These are phyloP conservation scores for Alternaria angustiovoidea DNA, from an alignment of 2,329 filamentous ascomycete genomes.

Conservation along the genomic window DNA sequence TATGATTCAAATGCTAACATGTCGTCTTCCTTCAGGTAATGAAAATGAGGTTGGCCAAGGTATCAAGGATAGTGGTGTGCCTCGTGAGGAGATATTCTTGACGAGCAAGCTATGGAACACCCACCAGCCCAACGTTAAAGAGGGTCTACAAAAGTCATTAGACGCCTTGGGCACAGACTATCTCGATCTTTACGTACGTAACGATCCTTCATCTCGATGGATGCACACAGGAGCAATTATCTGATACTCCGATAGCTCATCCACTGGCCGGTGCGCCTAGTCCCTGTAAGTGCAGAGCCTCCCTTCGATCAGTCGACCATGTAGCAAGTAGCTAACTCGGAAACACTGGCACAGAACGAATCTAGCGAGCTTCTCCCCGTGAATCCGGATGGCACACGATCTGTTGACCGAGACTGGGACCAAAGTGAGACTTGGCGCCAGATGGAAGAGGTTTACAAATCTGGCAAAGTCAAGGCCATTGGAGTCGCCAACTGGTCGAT, in stretches of 20 bases:
- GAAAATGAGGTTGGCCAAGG: conserved; percentile 20
- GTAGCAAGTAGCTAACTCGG: too few species aligned
- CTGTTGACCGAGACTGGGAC: conserved; percentile 14
- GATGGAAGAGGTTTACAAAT: conserved; percentile 45
- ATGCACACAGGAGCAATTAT: too few species aligned
- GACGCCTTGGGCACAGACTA: conserved; percentile 81
- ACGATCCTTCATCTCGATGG: neutral
- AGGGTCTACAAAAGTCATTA: conserved; percentile 74
- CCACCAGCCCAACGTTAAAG: conserved; percentile 72
- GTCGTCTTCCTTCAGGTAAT: conserved; percentile 3
- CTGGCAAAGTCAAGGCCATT: conserved; percentile 29
- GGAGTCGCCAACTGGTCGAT: conserved; percentile 29
- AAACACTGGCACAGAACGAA: conserved; percentile 41
- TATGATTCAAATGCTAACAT: too few species aligned
- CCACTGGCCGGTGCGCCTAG: too few species aligned
- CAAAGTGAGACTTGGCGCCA: conserved; percentile 27
- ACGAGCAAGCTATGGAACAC: conserved; percentile 90
- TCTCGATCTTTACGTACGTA: conserved; percentile 74
- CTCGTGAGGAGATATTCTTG: conserved; percentile 44
- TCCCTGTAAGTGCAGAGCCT: too few species aligned
- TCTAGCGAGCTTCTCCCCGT: conserved; percentile 66
- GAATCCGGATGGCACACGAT: conserved; percentile 48
- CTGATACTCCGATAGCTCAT: too few species aligned
- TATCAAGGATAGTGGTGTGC: conserved; percentile 11
- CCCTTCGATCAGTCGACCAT: too few species aligned